phyloP scores from a whole-genome alignment of 2,329 filamentous ascomycete species.

The Pseudocercospora crystallina region DNA sequence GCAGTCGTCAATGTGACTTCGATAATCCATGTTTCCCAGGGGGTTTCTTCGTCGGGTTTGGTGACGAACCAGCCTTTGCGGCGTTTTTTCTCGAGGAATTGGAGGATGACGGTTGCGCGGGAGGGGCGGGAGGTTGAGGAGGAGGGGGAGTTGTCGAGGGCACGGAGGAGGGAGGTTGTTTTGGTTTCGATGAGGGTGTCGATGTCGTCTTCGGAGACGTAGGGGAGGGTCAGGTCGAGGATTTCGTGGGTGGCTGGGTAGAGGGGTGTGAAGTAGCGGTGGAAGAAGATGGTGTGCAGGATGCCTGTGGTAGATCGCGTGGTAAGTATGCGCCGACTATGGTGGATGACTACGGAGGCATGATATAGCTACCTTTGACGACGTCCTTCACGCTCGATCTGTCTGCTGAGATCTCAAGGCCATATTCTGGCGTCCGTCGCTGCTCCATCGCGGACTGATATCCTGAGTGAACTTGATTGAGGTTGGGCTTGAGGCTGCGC shows the following conservation, averaged over 20 bases:
- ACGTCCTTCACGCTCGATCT: slow-evolving; percentile 86
- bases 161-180: slow-evolving; percentile 73
- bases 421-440: slow-evolving; percentile 77
- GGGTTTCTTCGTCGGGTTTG: slow-evolving; percentile 85
- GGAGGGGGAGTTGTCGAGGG: slow-evolving; percentile 56
- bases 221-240: slow-evolving; percentile 84
- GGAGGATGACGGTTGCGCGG: slow-evolving; percentile 76
- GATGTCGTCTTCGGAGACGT: slow-evolving; percentile 85
- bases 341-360: too few relatives aligned
- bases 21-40: slow-evolving; percentile 95
- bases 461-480: too few relatives aligned
- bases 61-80: slow-evolving; percentile 75
- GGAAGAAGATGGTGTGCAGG: slow-evolving; percentile 97
- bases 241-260: slow-evolving; percentile 81
- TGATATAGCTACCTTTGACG: slow-evolving; percentile 64
- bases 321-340: too few relatives aligned
- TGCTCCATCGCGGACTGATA: slow-evolving; percentile 54
- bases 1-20: slow-evolving; percentile 92
- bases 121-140: slow-evolving; percentile 38
- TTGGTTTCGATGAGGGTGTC: slow-evolving; percentile 92
- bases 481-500: too few relatives aligned
- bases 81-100: slow-evolving; percentile 92
- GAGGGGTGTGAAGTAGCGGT: slow-evolving; percentile 90
- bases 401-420: slow-evolving; percentile 90
- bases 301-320: slow-evolving; percentile 60